Base-by-base conservation (phyloP, 2,329 filamentous ascomycete genomes). In the Penicillium janthinellum region DNA sequence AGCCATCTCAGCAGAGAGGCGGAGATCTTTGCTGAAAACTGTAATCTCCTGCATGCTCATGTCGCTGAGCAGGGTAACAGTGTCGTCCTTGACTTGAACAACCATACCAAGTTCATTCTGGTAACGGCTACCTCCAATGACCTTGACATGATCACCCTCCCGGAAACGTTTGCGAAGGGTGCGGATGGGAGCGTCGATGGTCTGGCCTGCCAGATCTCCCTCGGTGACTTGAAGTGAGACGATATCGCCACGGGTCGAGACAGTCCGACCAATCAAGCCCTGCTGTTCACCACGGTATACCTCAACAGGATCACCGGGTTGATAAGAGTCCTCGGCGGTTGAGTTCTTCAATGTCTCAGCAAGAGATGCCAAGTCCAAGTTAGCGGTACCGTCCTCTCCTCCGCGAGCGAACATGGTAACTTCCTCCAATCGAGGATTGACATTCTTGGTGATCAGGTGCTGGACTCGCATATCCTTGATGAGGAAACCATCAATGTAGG, bases 71-170 rank as follows among this genome's bases (percentile, higher is more conserved):
- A 99, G 82, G 1, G 95, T 98, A 59, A 99, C 92, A 41, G 91
- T 88, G 74, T 99, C 95, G 61, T 96, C 92, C 51, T 87, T 89
- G 66, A 97, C 95, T 75, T 92, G 91, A 65, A 98, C 92, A 54
- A 99, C 93, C 86, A 97, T 96, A 77, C 95, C 95, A 47, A 98
- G 90, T 78, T 99, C 95, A 69, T 97, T 95, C 57, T 91, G 88
- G 75, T 93, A 98, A 69, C 92, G 90, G 79, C 93, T 96, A 41
- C 93, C 94, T 57, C 95, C 94, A 73, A 97, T 96, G 67, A 99
- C 95, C 81, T 98, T 98, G 81, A 99, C 95, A 73, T 99, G 95
- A 71, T 99, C 95, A 82, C 95, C 95, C 63, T 93, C 85, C 65
- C 86, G 88, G 84, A 99, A 99, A 34, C 91, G 86, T 78, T 99